Conservation (phyloP, 805 yeast species). For the Candida sithepensis region DNA sequence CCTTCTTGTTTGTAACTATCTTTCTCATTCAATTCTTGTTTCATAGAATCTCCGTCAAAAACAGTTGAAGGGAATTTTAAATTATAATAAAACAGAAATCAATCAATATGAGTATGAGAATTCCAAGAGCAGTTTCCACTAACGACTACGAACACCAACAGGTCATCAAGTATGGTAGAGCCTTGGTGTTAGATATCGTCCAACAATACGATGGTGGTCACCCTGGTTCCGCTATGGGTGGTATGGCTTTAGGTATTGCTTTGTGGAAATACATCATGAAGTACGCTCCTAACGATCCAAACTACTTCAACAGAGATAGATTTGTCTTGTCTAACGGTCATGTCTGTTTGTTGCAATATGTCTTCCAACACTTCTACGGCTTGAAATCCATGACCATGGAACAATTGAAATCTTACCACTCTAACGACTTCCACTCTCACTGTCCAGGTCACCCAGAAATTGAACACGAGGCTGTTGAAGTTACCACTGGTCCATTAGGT, state of each 20-base stretch:
- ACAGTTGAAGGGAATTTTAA: neutral
- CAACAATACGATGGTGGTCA: slow-evolving; percentile 61
- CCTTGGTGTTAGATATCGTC: slow-evolving; percentile 33
- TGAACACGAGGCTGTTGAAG: slow-evolving; percentile 90
- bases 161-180: slow-evolving; percentile 31
- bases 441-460: slow-evolving; percentile 98
- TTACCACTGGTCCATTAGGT: slow-evolving; percentile 98
- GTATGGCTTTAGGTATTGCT: slow-evolving; percentile 92
- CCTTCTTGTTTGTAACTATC: no score
- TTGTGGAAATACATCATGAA: slow-evolving; percentile 71
- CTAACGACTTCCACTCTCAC: slow-evolving; percentile 78
- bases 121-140: slow-evolving; percentile 24
- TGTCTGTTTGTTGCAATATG: slow-evolving; percentile 86
- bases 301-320: slow-evolving; percentile 93
- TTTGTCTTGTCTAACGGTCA: slow-evolving; percentile 96
- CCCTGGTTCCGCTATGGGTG: slow-evolving; percentile 99
- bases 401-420: slow-evolving; percentile 74
- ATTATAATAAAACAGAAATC: neutral
- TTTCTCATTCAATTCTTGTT: neutral
- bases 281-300: slow-evolving; percentile 86
- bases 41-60: neutral
- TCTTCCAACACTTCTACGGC: slow-evolving; percentile 82
- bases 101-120: slow-evolving; percentile 22
- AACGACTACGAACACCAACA: slow-evolving; percentile 26
- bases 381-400: slow-evolving; percentile 70